Evolutionary conservation across 140 eudicot genomes (phyloP).

Genomic region (Flaveria floridana): DNA sequence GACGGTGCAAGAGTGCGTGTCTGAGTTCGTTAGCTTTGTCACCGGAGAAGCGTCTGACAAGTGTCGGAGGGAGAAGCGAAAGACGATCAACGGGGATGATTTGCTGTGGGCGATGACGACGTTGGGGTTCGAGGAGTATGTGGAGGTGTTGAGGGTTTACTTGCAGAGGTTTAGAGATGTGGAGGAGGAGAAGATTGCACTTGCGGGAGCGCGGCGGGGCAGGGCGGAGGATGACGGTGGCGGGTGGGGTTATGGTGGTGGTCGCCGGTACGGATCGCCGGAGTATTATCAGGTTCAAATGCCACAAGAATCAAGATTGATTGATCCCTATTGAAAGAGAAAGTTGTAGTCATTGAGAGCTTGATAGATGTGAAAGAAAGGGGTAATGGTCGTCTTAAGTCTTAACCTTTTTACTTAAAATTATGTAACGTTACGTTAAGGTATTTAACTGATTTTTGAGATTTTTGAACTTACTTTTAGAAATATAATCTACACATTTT

Average conservation of each 20-base stretch:
- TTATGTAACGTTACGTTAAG: no score
- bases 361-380: no score
- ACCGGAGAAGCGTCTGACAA: constrained; percentile 41
- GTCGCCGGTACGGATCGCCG: neutral
- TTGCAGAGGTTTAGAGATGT: constrained; percentile 53
- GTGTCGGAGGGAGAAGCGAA: constrained; percentile 65
- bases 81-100: constrained; percentile 56
- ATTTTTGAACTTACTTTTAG: no score
- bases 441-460: no score
- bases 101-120: constrained; percentile 67
- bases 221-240: neutral
- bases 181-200: constrained; percentile 33
- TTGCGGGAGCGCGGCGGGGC: neutral
- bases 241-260: neutral
- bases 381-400: no score
- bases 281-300: neutral
- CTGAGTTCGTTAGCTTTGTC: constrained; percentile 58
- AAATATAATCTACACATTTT: no score
- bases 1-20: constrained; percentile 58
- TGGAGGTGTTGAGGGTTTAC: constrained; percentile 46
- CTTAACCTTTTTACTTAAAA: no score
- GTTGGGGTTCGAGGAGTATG: constrained; percentile 56
- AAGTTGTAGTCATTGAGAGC: no score
- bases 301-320: neutral
- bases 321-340: neutral